A percentile compares a stretch with the other conserved stretches of the same genome.
These are phyloP conservation scores for Rhododendron williamsianum DNA, from an alignment of 148 eudicot species.

Conservation along the genomic window DNA sequence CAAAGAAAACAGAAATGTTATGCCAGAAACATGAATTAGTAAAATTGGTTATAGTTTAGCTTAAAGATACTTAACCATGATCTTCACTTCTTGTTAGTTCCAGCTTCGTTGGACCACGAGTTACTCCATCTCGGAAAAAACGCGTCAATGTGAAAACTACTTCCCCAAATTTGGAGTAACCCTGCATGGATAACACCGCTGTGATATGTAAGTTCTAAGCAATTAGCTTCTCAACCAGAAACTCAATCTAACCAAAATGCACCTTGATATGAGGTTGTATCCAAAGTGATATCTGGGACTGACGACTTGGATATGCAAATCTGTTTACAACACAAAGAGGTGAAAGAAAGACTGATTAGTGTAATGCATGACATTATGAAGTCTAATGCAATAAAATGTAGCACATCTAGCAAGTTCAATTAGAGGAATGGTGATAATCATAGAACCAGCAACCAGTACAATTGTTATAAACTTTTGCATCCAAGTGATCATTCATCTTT, in stretches of 20 bases:
- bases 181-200: conserved; percentile 41
- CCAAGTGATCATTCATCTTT: neutral
- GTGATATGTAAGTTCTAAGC: neutral
- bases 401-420: neutral
- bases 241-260: conserved; percentile 14
- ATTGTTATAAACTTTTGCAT: neutral
- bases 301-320: conserved; percentile 70
- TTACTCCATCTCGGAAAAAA: conserved; percentile 68
- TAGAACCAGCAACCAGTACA: neutral
- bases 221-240: neutral
- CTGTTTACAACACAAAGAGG: conserved; percentile 32
- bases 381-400: neutral
- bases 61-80: conserved; percentile 34
- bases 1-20: neutral
- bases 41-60: neutral
- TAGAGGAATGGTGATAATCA: neutral
- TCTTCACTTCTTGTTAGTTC: conserved; percentile 26
- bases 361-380: neutral
- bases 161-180: conserved; percentile 86
- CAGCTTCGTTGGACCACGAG: conserved; percentile 47
- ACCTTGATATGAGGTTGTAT: conserved; percentile 97
- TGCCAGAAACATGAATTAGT: neutral
- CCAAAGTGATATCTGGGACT: conserved; percentile 83
- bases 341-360: conserved; percentile 5
- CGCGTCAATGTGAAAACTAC: conserved; percentile 85